Evolutionary conservation across 352 stramenopile genomes (phyloP).

Genomic region (Globisporangium carolinianum): DNA sequence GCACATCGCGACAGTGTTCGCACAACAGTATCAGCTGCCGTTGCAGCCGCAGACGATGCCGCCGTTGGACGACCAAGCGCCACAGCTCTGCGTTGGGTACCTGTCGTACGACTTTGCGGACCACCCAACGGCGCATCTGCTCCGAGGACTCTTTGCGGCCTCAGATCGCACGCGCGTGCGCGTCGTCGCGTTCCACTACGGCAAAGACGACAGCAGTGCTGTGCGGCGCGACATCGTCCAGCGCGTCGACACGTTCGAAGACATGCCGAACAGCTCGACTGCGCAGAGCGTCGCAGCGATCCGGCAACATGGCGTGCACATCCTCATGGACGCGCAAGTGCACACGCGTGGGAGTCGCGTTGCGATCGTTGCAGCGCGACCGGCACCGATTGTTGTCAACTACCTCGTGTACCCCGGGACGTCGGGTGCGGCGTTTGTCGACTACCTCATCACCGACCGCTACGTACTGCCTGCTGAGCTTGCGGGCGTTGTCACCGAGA

Average conservation of each 20-base stretch:
- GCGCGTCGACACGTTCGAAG: slow-evolving; percentile 47
- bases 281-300: slow-evolving; percentile 33
- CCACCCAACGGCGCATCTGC: slow-evolving; percentile 72
- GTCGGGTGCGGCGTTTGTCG: slow-evolving; percentile 60
- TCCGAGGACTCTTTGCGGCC: slow-evolving; percentile 62
- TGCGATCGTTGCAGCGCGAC: slow-evolving; percentile 39
- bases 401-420: slow-evolving; percentile 83
- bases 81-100: slow-evolving; percentile 56
- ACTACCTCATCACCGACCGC: slow-evolving; percentile 68
- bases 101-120: slow-evolving; percentile 78
- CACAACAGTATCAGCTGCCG: slow-evolving; percentile 14
- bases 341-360: slow-evolving; percentile 51
- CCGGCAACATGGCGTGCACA: slow-evolving; percentile 29
- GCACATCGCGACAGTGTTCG: slow-evolving; percentile 28
- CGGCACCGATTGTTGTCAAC: slow-evolving; percentile 66
- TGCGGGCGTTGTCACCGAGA: slow-evolving; percentile 50
- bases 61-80: background rate
- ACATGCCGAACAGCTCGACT: slow-evolving; percentile 33
- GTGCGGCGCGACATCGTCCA: slow-evolving; percentile 24
- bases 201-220: slow-evolving; percentile 48
- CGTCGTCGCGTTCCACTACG: slow-evolving; percentile 49
- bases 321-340: slow-evolving; percentile 80
- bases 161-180: slow-evolving; percentile 21
- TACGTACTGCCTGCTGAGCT: slow-evolving; percentile 38
- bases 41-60: background rate